Conservation (phyloP, 192 early-diverging fungal species). For the Backusella morwellensis region DNA sequence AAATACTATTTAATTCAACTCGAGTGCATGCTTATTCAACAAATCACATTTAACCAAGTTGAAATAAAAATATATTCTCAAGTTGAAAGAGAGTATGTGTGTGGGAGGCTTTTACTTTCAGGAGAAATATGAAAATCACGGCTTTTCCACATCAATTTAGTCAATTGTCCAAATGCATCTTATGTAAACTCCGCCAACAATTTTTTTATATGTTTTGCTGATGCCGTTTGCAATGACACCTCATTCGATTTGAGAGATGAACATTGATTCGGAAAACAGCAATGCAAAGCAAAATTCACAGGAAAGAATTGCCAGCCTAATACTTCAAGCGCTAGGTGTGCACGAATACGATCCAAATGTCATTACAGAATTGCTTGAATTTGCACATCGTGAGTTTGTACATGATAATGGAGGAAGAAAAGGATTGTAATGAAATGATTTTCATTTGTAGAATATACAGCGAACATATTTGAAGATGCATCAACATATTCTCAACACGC, state of each 20-base stretch:
- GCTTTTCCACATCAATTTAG: background rate
- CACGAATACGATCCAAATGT: conserved; percentile 89
- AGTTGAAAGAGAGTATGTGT: too few relatives aligned
- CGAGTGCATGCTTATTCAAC: background rate
- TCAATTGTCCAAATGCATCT: background rate
- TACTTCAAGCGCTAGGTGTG: conserved; percentile 80
- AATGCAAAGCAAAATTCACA: background rate
- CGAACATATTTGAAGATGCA: conserved; percentile 90
- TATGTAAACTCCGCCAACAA: background rate
- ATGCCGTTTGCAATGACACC: background rate
- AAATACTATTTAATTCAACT: background rate
- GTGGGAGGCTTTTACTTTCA: background rate
- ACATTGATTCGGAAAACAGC: background rate
- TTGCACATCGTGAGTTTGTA: conserved; percentile 71
- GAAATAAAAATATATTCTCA: background rate
- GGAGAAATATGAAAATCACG: background rate
- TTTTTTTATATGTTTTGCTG: background rate
- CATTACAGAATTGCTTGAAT: conserved; percentile 92
- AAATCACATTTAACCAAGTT: background rate
- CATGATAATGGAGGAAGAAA: background rate
- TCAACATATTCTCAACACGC: conserved; percentile 92
- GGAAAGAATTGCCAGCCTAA: conserved; percentile 73
- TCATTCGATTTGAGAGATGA: background rate
- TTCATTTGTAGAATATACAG: conserved; percentile 65
- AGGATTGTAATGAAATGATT: background rate